Percentiles rank a stretch among this genome's conserved stretches.
Conservation (phyloP, 768 basidiomycete genomes). For the Galerina sulciceps region DNA sequence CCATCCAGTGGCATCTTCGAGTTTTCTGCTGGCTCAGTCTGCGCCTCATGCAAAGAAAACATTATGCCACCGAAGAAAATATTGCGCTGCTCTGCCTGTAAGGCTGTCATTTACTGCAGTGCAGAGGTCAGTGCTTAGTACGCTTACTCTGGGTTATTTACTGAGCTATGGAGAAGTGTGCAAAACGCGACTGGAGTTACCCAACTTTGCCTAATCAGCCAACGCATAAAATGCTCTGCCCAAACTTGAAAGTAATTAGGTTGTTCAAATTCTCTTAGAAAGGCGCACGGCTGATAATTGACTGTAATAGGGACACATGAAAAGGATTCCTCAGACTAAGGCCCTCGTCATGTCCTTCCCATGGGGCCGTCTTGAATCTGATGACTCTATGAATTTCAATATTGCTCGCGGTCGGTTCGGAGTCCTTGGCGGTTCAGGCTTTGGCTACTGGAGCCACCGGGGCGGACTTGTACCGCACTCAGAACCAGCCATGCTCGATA, state of each 20-base stretch:
- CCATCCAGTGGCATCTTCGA: neutral
- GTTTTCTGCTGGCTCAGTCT: neutral
- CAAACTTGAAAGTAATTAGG: too few relatives aligned
- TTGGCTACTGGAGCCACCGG: neutral
- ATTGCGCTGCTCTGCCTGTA: neutral
- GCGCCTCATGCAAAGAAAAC: neutral
- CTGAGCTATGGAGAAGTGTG: neutral
- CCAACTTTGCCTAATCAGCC: too few relatives aligned
- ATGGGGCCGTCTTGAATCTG: neutral
- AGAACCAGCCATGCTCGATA: neutral
- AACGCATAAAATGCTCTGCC: too few relatives aligned
- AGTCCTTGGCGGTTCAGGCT: neutral
- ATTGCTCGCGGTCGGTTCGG: neutral
- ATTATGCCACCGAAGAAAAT: neutral
- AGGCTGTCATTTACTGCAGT: neutral
- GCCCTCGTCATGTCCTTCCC: neutral
- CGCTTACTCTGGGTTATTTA: neutral
- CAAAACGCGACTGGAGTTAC: neutral
- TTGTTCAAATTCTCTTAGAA: too few relatives aligned
- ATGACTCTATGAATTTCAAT: neutral
- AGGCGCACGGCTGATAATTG: too few relatives aligned
- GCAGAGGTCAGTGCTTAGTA: neutral
- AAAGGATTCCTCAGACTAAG: neutral
- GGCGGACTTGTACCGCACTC: too few relatives aligned
- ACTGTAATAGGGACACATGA: neutral